Evolutionary conservation across 192 early-diverging fungal species (phyloP), one percentile per base, ranked within the genome.

Genomic region (Rhizoclosmatium sp.): DNA sequence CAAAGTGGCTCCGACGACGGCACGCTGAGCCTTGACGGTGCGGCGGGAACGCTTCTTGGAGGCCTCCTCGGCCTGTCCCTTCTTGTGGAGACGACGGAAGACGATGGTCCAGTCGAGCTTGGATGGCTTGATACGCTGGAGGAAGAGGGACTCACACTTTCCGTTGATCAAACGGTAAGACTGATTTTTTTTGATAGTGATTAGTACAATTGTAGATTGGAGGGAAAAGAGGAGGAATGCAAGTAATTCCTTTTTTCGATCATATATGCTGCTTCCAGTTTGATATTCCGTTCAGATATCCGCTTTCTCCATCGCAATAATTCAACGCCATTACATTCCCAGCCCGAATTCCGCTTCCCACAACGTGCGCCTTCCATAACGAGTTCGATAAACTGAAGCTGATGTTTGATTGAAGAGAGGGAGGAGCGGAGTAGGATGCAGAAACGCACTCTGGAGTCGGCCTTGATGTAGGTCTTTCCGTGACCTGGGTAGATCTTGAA

Each of bases 401-500:
- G 31, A 31, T 31, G 31, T 31, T 31, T 31, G 31, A 31, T 31
- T 31, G 31, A 31, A 31, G 31, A 31, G 31, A 31, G 0, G 31
- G 31, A 31, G 31, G 31, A 31, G 31, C 31, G 31, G 31, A 31
- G 31, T 31, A 31, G 31, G 31, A 31, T 31, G 62, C 16, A 65
- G 46, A 47, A 80, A 87, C 89, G 64, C 86, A 96, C 95, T 82
- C 91, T 92, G 91, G 86, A 93, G 93, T 99, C 98, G 76, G 87
- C 78, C 70, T 94, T 93, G 83, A 99, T 92, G 84, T 91, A 99
- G 74, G 93, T 89, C 91, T 93, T 95, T 77, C 98, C 98, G 87
- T 95, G 95, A 85, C 94, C 95, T 69, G 98, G 98, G 92, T 99
- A 98, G 93, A 99, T 98, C 93, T 98, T 98, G 92, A 93, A 94